Percentiles rank a stretch among this genome's conserved stretches.
phyloP scores from a whole-genome alignment of 164 flowering plant genomes.

The Magnolia sinica region DNA sequence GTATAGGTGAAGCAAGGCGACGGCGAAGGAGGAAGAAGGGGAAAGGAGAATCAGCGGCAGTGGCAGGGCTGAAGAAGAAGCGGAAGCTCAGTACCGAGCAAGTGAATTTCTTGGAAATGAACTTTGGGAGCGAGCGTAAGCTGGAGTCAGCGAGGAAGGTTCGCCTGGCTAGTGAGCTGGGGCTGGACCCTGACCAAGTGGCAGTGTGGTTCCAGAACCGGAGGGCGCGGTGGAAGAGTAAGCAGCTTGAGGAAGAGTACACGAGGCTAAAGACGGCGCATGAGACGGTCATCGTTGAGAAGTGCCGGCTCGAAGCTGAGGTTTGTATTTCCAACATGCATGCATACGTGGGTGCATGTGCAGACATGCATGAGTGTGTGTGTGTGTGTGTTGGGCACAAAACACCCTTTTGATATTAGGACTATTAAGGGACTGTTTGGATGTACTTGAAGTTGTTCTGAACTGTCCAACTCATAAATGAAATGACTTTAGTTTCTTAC shows the following conservation, averaged over 20 bases:
- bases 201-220: conserved; percentile 82
- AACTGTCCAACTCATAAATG: too few species aligned
- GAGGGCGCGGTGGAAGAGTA: conserved; percentile 67
- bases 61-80: conserved; percentile 27
- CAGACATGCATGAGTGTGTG: background rate
- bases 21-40: conserved; percentile 40
- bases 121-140: conserved; percentile 55
- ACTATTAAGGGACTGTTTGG: background rate
- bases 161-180: conserved; percentile 53
- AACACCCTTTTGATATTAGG: background rate
- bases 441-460: background rate
- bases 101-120: conserved; percentile 39
- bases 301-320: conserved; percentile 67
- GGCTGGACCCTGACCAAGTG: conserved; percentile 66
- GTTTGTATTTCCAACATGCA: conserved; percentile 21
- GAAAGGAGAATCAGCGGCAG: conserved; percentile 23
- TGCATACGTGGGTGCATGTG: background rate
- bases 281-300: conserved; percentile 41
- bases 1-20: conserved; percentile 10
- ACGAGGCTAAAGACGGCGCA: conserved; percentile 33
- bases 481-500: too few species aligned
- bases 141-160: conserved; percentile 64
- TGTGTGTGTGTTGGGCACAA: background rate
- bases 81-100: conserved; percentile 62
- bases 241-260: conserved; percentile 66